Base-by-base conservation (phyloP, 1,284 basidiomycete species). In the Sanguinoderma infundibulare region DNA sequence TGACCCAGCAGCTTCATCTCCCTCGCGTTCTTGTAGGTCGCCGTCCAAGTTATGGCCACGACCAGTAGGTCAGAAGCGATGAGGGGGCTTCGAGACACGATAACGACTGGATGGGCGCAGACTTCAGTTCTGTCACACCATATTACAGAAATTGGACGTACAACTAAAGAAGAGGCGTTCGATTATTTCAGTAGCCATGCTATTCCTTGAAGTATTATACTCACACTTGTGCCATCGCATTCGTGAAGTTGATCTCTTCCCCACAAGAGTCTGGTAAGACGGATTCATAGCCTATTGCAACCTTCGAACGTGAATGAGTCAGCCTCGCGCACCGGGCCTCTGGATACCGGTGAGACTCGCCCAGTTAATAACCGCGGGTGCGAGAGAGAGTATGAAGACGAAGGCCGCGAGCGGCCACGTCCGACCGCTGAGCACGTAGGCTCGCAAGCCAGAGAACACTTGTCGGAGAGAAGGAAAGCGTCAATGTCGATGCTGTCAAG, bases 381-480 rank as follows among this genome's bases (percentile, higher is more conserved):
- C 56, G 22, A 52, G 38, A 6, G 49, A 30, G 26, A 57, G 49
- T 1, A 57, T 14, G 17, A 42, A 52, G 22, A 52, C 36, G 20
- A 57, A 3, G n/a, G 24, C 36, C 10, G 36, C 49, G 3, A 52
- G 12, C 14, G 35, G 15, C 28, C 56, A 42, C 2, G 36, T 15
- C 20, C 30, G 0, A 15, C 49, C 42, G 28, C 49, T 57, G 14
- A 57, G 49, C 10, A 35, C 56, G 38, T 57, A 57, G 20, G 56
- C 56, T 35, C 56, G 34, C 12, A 57, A 17, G 2, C 46, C 49
- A n/a, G 56, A 24, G 32, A 57, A 57, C 7, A 52, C 56, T 57
- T 9, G 5, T 10, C n/a, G 22, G 15, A 40, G 17, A 32, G 1
- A 32, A 20, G n/a, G 28, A 7, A n/a, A 40, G 28, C 24, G 39